These are phyloP conservation scores for Salpingoeca rosetta DNA, from an alignment of 78 protist genomes.

Conservation along the genomic window DNA sequence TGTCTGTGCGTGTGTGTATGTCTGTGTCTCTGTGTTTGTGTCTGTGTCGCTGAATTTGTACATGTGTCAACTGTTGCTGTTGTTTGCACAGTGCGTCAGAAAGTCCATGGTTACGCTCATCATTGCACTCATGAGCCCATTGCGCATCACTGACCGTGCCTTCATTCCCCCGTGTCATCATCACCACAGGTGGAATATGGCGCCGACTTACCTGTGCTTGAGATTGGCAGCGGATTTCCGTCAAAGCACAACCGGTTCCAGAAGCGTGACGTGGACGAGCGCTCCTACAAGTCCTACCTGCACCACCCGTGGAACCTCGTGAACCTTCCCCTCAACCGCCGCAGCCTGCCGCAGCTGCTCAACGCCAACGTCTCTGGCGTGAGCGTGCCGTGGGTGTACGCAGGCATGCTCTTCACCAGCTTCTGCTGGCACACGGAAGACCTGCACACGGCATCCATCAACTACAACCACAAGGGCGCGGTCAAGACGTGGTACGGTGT, in stretches of 20 bases:
- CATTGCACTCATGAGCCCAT: too few relatives aligned
- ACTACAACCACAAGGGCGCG: conserved; percentile 70
- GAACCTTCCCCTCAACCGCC: conserved; percentile 1
- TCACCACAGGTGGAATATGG: conserved; percentile 39
- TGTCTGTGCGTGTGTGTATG: too few relatives aligned
- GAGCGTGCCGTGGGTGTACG: conserved; percentile 62
- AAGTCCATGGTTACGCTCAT: not conserved
- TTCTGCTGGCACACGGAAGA: conserved; percentile 91
- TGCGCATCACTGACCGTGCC: too few relatives aligned
- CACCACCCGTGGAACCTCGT: conserved; percentile 19
- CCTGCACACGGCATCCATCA: conserved; percentile 58
- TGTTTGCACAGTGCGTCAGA: not conserved
- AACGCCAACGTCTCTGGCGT: not conserved
- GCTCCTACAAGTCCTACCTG: not conserved
- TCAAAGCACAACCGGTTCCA: not conserved
- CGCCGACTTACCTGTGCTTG: conserved; percentile 15
- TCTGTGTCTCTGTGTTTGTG: not conserved
- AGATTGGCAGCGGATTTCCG: conserved; percentile 29
- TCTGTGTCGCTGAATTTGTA: not conserved
- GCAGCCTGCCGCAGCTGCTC: not conserved
- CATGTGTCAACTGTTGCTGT: not conserved
- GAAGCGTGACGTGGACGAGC: not conserved
- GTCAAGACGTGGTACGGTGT: conserved; percentile 74
- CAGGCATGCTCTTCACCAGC: conserved; percentile 78
- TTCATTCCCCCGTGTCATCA: not conserved